Conservation (phyloP, 2,329 filamentous ascomycete genomes). For the Pestalotiopsis fici region DNA sequence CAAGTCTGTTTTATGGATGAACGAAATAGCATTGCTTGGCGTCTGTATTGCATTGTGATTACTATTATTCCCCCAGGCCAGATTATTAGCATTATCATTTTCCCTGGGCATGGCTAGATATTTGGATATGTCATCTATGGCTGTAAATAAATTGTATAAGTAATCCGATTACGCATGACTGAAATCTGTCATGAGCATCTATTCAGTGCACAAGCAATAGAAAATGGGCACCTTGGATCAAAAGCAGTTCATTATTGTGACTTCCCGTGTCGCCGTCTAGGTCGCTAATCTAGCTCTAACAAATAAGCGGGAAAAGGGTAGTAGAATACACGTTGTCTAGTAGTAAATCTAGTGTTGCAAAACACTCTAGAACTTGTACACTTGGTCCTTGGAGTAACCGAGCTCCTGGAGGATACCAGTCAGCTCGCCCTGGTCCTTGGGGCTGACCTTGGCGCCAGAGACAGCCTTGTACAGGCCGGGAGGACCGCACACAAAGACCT, state of each 20-base stretch:
- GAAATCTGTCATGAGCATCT: not conserved
- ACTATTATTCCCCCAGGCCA: not conserved
- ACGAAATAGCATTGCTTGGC: not conserved
- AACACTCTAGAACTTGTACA: constrained; percentile 80
- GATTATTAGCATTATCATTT: not conserved
- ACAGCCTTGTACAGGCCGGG: constrained; percentile 92
- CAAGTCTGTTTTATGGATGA: not conserved
- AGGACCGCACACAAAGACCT: constrained; percentile 95
- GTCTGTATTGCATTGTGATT: not conserved
- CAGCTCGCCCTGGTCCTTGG: constrained; percentile 92
- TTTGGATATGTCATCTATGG: not conserved
- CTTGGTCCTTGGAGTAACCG: constrained; percentile 84
- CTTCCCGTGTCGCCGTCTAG: constrained; percentile 7
- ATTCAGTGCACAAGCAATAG: too few relatives aligned
- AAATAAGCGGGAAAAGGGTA: not conserved
- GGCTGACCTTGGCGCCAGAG: constrained; percentile 85
- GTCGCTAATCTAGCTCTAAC: constrained; percentile 12
- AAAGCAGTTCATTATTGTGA: not conserved
- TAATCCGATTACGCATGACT: not conserved
- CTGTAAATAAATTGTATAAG: not conserved
- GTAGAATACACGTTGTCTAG: not conserved
- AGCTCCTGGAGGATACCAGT: constrained; percentile 79
- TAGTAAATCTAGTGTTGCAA: not conserved
- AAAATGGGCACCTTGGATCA: not conserved
- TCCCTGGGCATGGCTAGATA: not conserved